Evolutionary conservation across 768 basidiomycete species (phyloP).

Genomic region (Phanerochaete carnosa): DNA sequence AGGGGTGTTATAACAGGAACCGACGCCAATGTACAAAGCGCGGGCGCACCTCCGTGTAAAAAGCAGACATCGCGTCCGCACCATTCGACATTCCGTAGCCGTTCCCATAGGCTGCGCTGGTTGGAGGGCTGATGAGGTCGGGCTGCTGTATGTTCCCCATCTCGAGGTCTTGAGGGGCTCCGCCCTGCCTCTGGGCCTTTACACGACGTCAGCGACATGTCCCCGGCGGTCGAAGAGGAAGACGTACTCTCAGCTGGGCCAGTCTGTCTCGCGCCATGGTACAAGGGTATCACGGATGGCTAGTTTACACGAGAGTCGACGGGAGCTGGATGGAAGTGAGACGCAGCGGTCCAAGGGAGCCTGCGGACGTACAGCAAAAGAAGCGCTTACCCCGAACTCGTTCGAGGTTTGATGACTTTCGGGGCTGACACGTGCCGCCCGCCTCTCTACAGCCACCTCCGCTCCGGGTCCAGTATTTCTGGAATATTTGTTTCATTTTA

Average conservation of each 20-base stretch:
- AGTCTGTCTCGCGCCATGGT: conserved; percentile 27
- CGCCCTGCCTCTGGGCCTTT: conserved; percentile 28
- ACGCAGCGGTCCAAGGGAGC: conserved; percentile 3
- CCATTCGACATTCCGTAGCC: conserved; percentile 13
- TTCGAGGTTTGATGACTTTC: conserved; percentile 5
- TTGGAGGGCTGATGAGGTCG: conserved; percentile 15
- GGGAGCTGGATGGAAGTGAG: conserved; percentile 6
- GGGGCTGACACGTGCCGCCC: conserved; percentile 2
- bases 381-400: conserved; percentile 2
- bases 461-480: not conserved
- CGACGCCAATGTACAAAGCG: not conserved
- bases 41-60: conserved; percentile 29
- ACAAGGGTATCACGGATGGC: conserved; percentile 9
- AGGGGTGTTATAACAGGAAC: not conserved
- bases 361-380: not conserved
- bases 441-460: not conserved
- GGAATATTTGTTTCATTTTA: not conserved
- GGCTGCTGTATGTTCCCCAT: conserved; percentile 25
- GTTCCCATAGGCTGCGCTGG: conserved; percentile 3
- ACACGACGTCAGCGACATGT: not conserved
- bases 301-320: conserved; percentile 19
- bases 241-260: conserved; percentile 25
- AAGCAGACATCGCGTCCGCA: conserved; percentile 26
- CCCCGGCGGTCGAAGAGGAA: not conserved
- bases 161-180: conserved; percentile 23